Percentiles rank a stretch among this genome's conserved stretches.
Conservation (phyloP, 2,329 filamentous ascomycete genomes). For the Aspergillus caelatus region DNA sequence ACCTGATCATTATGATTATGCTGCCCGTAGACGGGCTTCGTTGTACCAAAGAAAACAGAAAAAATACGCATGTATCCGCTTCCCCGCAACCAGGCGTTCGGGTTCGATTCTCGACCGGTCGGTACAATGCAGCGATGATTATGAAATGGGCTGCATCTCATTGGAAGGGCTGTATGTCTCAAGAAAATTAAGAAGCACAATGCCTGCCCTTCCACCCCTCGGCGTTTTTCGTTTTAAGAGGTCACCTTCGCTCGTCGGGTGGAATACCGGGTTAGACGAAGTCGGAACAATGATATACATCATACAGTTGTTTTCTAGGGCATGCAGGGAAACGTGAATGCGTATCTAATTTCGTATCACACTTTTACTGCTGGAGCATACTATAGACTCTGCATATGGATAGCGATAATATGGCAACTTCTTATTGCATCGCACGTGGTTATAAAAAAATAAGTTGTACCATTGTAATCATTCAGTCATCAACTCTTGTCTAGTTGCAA, state of each 20-base stretch:
- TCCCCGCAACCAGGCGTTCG: not conserved
- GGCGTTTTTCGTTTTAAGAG: not conserved
- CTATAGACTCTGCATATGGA: not conserved
- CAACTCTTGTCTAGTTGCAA: not conserved
- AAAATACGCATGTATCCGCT: conserved; percentile 6
- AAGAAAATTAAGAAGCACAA: not conserved
- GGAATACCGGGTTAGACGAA: not conserved
- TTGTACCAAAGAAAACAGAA: conserved; percentile 10
- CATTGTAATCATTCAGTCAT: not conserved
- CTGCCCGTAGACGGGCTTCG: not conserved
- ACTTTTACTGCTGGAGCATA: not conserved
- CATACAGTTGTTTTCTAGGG: not conserved
- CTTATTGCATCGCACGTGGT: not conserved
- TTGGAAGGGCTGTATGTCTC: not conserved
- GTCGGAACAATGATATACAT: not conserved
- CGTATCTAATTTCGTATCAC: not conserved
- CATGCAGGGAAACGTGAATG: not conserved
- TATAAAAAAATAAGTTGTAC: not conserved
- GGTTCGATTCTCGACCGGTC: not conserved
- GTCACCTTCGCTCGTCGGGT: not conserved
- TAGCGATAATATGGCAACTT: not conserved
- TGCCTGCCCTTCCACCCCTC: not conserved
- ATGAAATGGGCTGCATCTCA: conserved; percentile 1
- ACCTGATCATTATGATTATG: not conserved
- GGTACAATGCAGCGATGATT: not conserved